Conservation (phyloP, 164 flowering plant species). For the Chimonanthus praecox region DNA sequence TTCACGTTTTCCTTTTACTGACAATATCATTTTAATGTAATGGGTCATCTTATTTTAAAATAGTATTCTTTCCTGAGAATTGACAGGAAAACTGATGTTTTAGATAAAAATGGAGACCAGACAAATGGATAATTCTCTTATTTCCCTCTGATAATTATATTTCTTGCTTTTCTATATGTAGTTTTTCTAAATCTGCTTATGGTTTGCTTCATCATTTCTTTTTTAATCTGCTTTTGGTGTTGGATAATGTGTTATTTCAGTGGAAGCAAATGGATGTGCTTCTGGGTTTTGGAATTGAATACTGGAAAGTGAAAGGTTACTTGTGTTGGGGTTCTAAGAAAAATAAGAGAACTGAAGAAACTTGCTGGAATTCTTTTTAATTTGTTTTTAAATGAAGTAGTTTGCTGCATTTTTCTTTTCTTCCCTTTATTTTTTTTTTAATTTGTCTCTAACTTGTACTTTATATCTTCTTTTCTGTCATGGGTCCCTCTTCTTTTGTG, state of each 20-base stretch:
- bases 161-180: not conserved
- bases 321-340: slow-evolving; percentile 7
- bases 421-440: not conserved
- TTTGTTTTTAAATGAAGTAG: no score
- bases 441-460: slow-evolving; percentile 18
- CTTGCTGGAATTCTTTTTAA: no score
- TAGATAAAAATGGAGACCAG: no score
- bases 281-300: slow-evolving; percentile 8
- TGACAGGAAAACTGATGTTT: no score
- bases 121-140: not conserved
- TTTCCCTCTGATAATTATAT: not conserved
- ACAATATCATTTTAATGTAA: not conserved
- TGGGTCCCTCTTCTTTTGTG: slow-evolving; percentile 23
- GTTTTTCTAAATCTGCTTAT: not conserved
- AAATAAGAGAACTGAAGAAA: not conserved
- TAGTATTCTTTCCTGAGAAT: no score
- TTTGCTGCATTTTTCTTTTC: no score
- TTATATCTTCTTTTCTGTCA: slow-evolving; percentile 20
- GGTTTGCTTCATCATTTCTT: not conserved
- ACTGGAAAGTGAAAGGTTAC: slow-evolving; percentile 9
- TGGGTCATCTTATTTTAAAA: no score
- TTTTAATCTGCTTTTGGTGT: not conserved
- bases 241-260: not conserved
- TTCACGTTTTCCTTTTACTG: not conserved
- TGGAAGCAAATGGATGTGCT: slow-evolving; percentile 1